phyloP scores from a whole-genome alignment of 2,329 filamentous ascomycete genomes.

The Exophiala phaeomuriformis region DNA sequence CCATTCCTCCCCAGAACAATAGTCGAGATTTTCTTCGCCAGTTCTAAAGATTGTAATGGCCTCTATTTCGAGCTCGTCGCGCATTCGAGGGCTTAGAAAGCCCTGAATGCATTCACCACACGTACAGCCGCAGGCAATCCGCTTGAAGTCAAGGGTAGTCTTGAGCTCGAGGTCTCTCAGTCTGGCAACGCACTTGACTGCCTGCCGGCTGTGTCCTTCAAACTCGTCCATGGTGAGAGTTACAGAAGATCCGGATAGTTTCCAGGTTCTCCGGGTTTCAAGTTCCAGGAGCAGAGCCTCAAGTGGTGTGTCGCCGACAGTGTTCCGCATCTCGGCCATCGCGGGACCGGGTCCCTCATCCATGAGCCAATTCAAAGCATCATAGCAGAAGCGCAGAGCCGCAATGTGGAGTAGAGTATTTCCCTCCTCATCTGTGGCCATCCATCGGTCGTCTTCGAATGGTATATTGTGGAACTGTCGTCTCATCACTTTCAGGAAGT shows the following conservation, averaged over 20 bases:
- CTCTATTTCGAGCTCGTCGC: conserved; percentile 26
- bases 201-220: conserved; percentile 27
- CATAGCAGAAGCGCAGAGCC: conserved; percentile 23
- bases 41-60: conserved; percentile 13
- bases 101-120: conserved; percentile 34
- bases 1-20: no score
- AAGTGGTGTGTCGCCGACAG: conserved; percentile 31
- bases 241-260: conserved; percentile 2
- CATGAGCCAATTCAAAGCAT: conserved; percentile 29
- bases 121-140: conserved; percentile 35
- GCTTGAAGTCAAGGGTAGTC: conserved; percentile 19
- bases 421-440: conserved; percentile 14
- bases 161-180: conserved; percentile 16
- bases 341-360: conserved; percentile 15
- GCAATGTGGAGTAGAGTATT: conserved; percentile 29
- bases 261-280: conserved; percentile 28
- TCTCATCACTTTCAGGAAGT: neutral
- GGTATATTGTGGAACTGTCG: neutral
- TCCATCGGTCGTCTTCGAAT: conserved; percentile 2
- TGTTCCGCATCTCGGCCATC: conserved; percentile 26
- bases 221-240: conserved; percentile 23
- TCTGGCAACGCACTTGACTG: conserved; percentile 29
- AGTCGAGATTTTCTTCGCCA: neutral
- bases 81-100: conserved; percentile 36
- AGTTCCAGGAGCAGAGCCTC: conserved; percentile 29